These are phyloP conservation scores for Adansonia grandidieri DNA, from an alignment of 441 rosid genomes.

Conservation along the genomic window DNA sequence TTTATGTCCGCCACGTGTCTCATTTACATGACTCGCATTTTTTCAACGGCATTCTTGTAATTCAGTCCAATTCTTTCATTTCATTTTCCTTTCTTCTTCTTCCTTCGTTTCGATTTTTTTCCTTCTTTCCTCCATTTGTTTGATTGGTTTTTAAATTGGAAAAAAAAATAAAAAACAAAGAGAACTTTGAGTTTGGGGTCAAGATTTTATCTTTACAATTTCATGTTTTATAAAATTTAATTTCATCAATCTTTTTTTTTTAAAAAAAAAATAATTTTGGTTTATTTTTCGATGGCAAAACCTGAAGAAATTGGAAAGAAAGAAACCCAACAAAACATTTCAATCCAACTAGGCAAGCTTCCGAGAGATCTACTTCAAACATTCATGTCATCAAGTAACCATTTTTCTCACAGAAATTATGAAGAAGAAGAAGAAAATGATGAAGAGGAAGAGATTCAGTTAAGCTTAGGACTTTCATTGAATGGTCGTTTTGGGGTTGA, in stretches of 20 bases:
- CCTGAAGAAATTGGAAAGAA: conserved; percentile 33
- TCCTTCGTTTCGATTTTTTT: neutral
- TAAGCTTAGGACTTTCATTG: conserved; percentile 76
- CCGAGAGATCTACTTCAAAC: conserved; percentile 51
- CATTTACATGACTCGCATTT: conserved; percentile 2
- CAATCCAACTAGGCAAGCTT: conserved; percentile 29
- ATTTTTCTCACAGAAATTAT: conserved; percentile 5
- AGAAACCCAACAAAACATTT: conserved; percentile 32
- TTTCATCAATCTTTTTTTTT: neutral
- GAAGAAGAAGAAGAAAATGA: conserved; percentile 37
- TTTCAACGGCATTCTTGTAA: conserved; percentile 14
- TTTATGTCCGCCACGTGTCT: conserved; percentile 50
- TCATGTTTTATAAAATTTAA: too few relatives aligned
- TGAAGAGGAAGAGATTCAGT: conserved; percentile 59
- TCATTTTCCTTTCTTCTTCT: neutral
- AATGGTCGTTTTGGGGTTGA: conserved; percentile 84
- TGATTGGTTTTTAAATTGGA: conserved; percentile 5
- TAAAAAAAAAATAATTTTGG: neutral
- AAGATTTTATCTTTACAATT: conserved; percentile 4
- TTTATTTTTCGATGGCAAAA: conserved; percentile 37
- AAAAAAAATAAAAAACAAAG: neutral
- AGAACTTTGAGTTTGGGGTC: conserved; percentile 29
- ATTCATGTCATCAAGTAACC: conserved; percentile 37
- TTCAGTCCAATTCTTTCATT: neutral
- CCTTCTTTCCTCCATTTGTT: neutral